Evolutionary conservation across 2,329 filamentous ascomycete species (phyloP), one percentile per base, ranked within the genome.

Genomic region (Penicillium sp.): DNA sequence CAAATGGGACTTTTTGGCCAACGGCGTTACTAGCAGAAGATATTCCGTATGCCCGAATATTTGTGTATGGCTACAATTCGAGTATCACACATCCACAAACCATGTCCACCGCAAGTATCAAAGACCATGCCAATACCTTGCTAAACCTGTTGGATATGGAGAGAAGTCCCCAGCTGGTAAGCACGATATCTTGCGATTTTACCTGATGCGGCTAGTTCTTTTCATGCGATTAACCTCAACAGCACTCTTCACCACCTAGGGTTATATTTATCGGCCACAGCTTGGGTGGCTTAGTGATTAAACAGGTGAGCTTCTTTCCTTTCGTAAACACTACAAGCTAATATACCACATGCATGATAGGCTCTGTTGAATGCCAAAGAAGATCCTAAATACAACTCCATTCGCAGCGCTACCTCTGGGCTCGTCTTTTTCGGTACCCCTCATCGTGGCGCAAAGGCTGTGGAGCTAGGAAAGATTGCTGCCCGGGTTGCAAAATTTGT

Each of bases 381-480:
- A 59, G 69, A 72, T 46, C 64, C 68, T 2, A 71, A 68, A 43
- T 72, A 72, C 39, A 64, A 61, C 5, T 59, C 67, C 1, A 73
- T 73, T 31, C 65, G 68, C 23, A 66, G 55, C 9, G 63, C 69
- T 5, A 73, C 70, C 14, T 65, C 61, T 5, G 71, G 71, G 1
- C 61, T 73, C 1, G 67, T 73, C 4, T 73, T 73, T 55, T 67
- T 73, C 24, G 70, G 70, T 3, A 71, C 68, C 23, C 70, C 70
- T 6, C 71, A 73, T 45, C 65, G 67, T 24, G 70, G 71, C 4
- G 66, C 65, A 3, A 71, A 69, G 14, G 67, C 67, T 3, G 67
- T 70, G 3, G 67, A 71, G 43, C 47, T 70, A 11, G 67, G 67
- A 5, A 71, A 70, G 50, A 71, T 72, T 18, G 68, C 70, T 2